Conservation (phyloP, 2,329 filamentous ascomycete genomes). For the Dactylellina sp. region DNA sequence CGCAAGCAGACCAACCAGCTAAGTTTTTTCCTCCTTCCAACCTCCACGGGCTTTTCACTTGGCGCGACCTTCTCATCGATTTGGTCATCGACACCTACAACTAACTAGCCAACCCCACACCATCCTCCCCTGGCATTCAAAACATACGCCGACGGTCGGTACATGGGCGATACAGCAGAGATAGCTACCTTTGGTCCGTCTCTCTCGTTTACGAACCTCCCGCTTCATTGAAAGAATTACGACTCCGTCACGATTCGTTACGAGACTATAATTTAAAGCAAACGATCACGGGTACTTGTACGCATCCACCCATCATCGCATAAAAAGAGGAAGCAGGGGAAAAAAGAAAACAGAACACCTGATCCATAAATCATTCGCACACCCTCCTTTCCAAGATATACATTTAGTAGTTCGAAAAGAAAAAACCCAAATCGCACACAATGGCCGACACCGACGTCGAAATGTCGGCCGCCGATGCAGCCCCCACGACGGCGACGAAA, state of each 20-base stretch:
- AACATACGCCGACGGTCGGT: conserved; percentile 1
- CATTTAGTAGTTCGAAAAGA: too few species aligned
- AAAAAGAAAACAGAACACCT: not conserved
- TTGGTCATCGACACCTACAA: conserved; percentile 16
- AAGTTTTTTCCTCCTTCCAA: conserved; percentile 6
- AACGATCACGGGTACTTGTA: too few species aligned
- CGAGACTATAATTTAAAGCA: conserved; percentile 8
- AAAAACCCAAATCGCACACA: not conserved
- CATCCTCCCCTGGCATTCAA: not conserved
- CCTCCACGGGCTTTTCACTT: conserved; percentile 23
- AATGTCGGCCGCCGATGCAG: conserved; percentile 24
- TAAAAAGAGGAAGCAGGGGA: conserved; percentile 2
- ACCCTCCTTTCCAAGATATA: conserved; percentile 1
- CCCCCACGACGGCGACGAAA: conserved; percentile 11
- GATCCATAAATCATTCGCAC: conserved; percentile 1
- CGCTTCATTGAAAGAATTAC: not conserved
- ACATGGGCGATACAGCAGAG: not conserved
- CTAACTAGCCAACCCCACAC: not conserved
- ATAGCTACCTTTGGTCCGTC: not conserved
- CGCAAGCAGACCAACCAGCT: conserved; percentile 1
- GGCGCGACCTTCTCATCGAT: conserved; percentile 29
- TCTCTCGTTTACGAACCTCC: not conserved
- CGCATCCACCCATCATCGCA: conserved; percentile 1
- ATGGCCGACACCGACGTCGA: conserved; percentile 54
- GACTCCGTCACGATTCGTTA: conserved; percentile 30